Conservation (phyloP, 208 protist species). For the Wallacemonas sp. region DNA sequence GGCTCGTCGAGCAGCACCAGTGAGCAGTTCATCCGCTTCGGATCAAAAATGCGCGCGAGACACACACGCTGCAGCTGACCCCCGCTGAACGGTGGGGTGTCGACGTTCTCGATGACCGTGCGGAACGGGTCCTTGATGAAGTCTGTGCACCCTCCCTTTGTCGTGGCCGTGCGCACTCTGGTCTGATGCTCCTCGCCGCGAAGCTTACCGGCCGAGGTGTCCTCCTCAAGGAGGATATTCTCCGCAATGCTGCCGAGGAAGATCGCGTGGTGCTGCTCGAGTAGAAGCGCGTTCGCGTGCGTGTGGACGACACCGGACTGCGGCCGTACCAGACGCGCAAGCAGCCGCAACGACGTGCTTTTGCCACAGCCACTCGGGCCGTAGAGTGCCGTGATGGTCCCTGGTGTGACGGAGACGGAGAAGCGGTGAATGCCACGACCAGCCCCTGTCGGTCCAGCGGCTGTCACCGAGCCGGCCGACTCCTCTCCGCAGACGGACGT, state of each 20-base stretch:
- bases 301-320: slow-evolving; percentile 48
- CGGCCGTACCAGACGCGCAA: slow-evolving; percentile 50
- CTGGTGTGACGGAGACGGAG: slow-evolving; percentile 24
- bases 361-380: slow-evolving; percentile 79
- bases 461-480: background rate
- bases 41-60: slow-evolving; percentile 63
- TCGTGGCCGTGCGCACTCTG: slow-evolving; percentile 27
- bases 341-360: slow-evolving; percentile 67
- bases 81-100: slow-evolving; percentile 75
- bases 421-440: slow-evolving; percentile 42
- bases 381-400: slow-evolving; percentile 61
- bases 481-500: background rate
- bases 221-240: slow-evolving; percentile 63
- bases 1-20: slow-evolving; percentile 79
- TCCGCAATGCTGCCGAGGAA: slow-evolving; percentile 75
- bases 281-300: slow-evolving; percentile 35
- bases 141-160: slow-evolving; percentile 34
- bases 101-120: slow-evolving; percentile 59
- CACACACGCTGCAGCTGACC: slow-evolving; percentile 81
- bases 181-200: background rate
- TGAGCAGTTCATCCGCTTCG: slow-evolving; percentile 18
- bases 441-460: background rate
- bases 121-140: slow-evolving; percentile 65
- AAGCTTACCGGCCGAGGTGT: slow-evolving; percentile 6
- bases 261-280: slow-evolving; percentile 80